Evolutionary conservation across 106 monocot species (phyloP).

Genomic region (Xerophyta viscosa): DNA sequence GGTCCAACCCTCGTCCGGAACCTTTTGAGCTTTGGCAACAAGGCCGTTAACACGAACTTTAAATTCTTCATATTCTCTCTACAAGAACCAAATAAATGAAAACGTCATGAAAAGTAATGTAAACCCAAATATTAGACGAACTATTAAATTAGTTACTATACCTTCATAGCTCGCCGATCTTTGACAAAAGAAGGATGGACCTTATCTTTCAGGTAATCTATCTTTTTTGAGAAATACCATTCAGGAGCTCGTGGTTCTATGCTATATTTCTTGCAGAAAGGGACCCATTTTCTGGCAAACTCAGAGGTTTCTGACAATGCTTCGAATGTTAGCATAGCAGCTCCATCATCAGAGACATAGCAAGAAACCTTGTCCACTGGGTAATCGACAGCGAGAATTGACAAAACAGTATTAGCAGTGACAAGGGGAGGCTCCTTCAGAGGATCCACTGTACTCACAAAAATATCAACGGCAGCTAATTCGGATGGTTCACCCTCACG

Average conservation of each 20-base stretch:
- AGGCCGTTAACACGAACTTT: constrained; percentile 34
- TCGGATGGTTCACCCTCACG: constrained; percentile 11
- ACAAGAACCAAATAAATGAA: neutral
- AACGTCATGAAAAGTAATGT: neutral
- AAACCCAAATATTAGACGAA: too few relatives aligned
- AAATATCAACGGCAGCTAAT: constrained; percentile 11
- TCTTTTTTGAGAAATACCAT: constrained; percentile 15
- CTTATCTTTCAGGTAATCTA: constrained; percentile 22
- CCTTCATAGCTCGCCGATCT: constrained; percentile 23
- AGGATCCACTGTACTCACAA: constrained; percentile 12
- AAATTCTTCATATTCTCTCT: constrained; percentile 48
- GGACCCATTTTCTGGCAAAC: constrained; percentile 18
- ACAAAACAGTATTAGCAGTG: constrained; percentile 12
- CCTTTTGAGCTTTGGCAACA: constrained; percentile 30
- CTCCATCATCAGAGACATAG: constrained; percentile 21
- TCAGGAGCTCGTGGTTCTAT: constrained; percentile 23
- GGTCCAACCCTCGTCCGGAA: constrained; percentile 40
- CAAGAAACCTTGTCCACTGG: constrained; percentile 23
- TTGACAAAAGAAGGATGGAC: constrained; percentile 19
- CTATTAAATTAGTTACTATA: too few relatives aligned
- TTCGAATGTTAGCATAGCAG: constrained; percentile 19
- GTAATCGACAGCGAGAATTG: constrained; percentile 18
- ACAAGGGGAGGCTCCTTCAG: constrained; percentile 9
- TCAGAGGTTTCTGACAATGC: constrained; percentile 16
- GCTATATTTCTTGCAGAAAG: constrained; percentile 17